Evolutionary conservation across 805 yeast species (phyloP).

Genomic region (Metschnikowia chrysomelidarum): DNA sequence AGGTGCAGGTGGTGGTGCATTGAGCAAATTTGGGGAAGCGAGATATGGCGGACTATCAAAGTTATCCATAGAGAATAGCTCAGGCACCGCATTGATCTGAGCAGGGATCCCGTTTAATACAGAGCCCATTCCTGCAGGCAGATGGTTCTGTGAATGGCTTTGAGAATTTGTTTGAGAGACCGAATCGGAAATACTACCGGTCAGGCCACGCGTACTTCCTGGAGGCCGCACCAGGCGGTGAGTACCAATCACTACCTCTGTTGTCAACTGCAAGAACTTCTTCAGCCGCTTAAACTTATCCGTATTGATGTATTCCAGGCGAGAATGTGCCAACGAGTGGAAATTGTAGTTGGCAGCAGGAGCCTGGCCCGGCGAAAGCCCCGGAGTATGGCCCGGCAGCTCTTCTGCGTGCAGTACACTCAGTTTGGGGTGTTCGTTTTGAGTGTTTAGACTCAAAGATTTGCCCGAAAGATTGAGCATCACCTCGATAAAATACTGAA

Average conservation of each 20-base stretch:
- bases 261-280: conserved; percentile 77
- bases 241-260: conserved; percentile 81
- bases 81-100: conserved; percentile 12
- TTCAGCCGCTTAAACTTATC: conserved; percentile 72
- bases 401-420: conserved; percentile 11
- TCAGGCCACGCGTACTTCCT: too few relatives aligned
- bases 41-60: conserved; percentile 32
- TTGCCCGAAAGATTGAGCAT: conserved; percentile 76
- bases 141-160: conserved; percentile 5
- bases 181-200: too few relatives aligned
- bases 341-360: conserved; percentile 22
- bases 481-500: conserved; percentile 83
- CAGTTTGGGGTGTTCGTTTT: conserved; percentile 17
- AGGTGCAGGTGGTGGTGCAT: conserved; percentile 4
- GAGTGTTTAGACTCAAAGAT: conserved; percentile 31
- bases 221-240: conserved; percentile 56
- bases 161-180: conserved; percentile 4
- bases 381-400: conserved; percentile 3
- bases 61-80: conserved; percentile 14
- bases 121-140: conserved; percentile 1
- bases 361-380: conserved; percentile 12
- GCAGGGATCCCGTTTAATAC: too few relatives aligned
- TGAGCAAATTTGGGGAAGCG: conserved; percentile 1
- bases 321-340: conserved; percentile 23
- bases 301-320: conserved; percentile 63